Evolutionary conservation across 805 yeast genomes (phyloP), one percentile per base, ranked within the genome.

Genomic region (Ogataea wickerhamii): DNA sequence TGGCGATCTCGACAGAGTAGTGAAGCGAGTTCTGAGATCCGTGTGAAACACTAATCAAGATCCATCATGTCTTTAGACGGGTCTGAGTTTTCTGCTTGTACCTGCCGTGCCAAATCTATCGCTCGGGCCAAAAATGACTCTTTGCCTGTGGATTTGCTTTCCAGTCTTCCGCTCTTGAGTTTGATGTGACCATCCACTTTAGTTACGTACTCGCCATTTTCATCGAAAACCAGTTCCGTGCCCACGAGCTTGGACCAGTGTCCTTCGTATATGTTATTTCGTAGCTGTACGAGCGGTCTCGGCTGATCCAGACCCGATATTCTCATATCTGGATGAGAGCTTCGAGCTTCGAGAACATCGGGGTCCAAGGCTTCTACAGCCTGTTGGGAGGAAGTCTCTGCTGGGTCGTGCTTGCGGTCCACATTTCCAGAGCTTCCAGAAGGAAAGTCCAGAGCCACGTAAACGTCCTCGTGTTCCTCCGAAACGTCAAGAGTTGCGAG

Each of bases 241-340:
- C 98, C 98, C 1, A 86, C 80, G 3, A 87, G 60, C 38, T 74
- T 74, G 29, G 72, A 69, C 96, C 97, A 89, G 17, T 68, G 64
- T 2, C 95, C 93, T 58, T 78, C 76, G 56, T 78, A 87, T 4
- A 86, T 60, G 26, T 72, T 67, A 36, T 73, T 71, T 28, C 82
- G 81, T 11, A 78, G 63, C 49, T 74, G 77, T 30, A 80, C 67
- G 16, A 80, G 53, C 4, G 89, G 88, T 22, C 62, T 61, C 16
- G 68, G 67, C 10, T 70, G 63, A 16, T 78, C 75, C 18, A 82
- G 53, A 0, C 82, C 85, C 13, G 82, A 69, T 11, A 73, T 55
- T 43, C 77, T 78, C 18, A 82, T 17, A 6, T 18, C 37, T 2
- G 47, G 25, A 13, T 37, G 31, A 6, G 44, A 17, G 13, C 20